phyloP scores from a whole-genome alignment of 2,329 filamentous ascomycete genomes.

The Domatiomyces globalis region DNA sequence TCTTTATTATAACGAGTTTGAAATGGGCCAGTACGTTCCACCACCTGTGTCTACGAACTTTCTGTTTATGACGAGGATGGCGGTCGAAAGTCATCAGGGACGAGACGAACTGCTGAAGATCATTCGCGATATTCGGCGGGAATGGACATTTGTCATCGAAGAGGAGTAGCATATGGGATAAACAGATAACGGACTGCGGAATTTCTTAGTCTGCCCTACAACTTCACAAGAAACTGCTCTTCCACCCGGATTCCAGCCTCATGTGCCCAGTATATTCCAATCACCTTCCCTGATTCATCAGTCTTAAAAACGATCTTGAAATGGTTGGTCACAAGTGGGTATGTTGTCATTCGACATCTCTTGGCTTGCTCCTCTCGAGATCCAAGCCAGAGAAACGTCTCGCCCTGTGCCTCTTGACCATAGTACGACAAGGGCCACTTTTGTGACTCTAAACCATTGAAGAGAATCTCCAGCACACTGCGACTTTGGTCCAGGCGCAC shows the following conservation, averaged over 20 bases:
- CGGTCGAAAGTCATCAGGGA: background rate
- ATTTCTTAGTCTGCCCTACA: background rate
- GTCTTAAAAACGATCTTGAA: background rate
- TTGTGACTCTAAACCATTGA: background rate
- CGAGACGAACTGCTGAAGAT: background rate
- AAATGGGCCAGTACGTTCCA: background rate
- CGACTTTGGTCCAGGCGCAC: background rate
- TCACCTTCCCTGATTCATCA: background rate
- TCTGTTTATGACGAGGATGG: background rate
- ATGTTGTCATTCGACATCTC: background rate
- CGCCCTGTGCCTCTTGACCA: background rate
- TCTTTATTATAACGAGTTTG: background rate
- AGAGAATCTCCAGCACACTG: background rate
- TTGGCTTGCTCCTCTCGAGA: background rate
- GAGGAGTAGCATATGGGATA: background rate
- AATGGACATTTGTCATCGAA: background rate
- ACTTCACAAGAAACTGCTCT: background rate
- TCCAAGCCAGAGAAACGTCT: background rate
- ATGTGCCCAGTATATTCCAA: background rate
- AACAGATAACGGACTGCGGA: background rate
- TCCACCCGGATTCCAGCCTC: background rate
- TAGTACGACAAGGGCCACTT: background rate
- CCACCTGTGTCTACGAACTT: background rate
- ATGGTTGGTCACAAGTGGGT: background rate
- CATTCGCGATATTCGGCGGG: background rate